Conservation (phyloP, 108 stramenopile species). For the Schizochytrium sp. region DNA sequence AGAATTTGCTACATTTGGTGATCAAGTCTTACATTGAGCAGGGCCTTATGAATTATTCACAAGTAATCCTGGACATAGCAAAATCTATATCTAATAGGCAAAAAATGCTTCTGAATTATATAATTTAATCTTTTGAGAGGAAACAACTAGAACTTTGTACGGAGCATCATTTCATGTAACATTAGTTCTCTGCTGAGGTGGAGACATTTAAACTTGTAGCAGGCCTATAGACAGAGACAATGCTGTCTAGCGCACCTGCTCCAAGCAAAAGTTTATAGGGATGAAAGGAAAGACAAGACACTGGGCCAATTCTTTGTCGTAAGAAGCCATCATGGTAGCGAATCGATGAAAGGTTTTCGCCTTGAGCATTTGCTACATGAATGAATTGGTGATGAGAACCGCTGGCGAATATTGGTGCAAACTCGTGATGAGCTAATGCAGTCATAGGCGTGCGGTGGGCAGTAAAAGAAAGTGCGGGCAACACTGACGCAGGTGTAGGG, state of each 20-base stretch:
- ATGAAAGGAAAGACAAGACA: slow-evolving; percentile 93
- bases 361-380: slow-evolving; percentile 87
- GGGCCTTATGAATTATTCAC: no score
- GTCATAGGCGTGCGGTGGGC: slow-evolving; percentile 92
- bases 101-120: no score
- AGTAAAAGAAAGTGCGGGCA: slow-evolving; percentile 68
- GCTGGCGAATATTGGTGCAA: slow-evolving; percentile 87
- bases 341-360: slow-evolving; percentile 87
- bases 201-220: not conserved
- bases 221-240: slow-evolving; percentile 77
- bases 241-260: slow-evolving; percentile 86
- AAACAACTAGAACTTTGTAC: no score
- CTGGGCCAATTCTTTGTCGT: slow-evolving; percentile 92
- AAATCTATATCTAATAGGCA: no score
- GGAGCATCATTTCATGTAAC: not conserved
- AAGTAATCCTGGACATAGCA: no score
- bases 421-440: slow-evolving; percentile 87
- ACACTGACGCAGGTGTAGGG: not conserved
- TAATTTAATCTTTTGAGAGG: no score
- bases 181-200: not conserved
- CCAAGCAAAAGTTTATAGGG: slow-evolving; percentile 88
- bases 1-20: no score
- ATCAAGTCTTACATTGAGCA: no score
- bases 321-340: slow-evolving; percentile 89
- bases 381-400: slow-evolving; percentile 94